phyloP scores from a whole-genome alignment of 495 filamentous ascomycete genomes.

The Cercophora newfieldiana region DNA sequence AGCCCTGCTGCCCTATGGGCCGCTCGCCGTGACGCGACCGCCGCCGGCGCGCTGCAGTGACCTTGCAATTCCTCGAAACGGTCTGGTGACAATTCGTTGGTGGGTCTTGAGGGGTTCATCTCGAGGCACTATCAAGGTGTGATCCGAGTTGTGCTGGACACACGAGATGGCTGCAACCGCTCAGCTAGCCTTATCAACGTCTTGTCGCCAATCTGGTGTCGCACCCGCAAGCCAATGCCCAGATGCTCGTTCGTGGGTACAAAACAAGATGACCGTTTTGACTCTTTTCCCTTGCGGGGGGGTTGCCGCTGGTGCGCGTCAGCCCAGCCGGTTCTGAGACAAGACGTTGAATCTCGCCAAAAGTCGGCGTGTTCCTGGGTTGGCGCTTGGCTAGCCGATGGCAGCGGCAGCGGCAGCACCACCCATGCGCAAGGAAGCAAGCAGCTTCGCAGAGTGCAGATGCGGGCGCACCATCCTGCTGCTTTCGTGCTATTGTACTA shows the following conservation, averaged over 20 bases:
- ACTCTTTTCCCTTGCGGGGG: neutral
- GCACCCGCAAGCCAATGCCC: neutral
- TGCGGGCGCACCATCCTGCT: neutral
- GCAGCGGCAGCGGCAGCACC: neutral
- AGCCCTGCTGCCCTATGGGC: constrained; percentile 12
- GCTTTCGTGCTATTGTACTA: neutral
- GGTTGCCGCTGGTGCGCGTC: constrained; percentile 5
- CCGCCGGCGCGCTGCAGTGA: neutral
- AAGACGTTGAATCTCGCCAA: constrained; percentile 6
- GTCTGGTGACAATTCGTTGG: neutral
- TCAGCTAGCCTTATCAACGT: constrained; percentile 16
- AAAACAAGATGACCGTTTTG: too few relatives aligned
- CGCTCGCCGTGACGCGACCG: neutral
- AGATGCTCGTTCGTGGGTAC: neutral
- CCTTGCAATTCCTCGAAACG: neutral
- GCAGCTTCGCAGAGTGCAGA: constrained; percentile 3
- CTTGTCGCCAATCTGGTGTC: constrained; percentile 1
- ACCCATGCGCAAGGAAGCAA: neutral
- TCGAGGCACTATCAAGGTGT: neutral
- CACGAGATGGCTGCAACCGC: neutral
- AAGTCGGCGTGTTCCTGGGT: constrained; percentile 8
- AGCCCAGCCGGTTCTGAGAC: constrained; percentile 13
- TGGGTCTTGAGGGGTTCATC: neutral
- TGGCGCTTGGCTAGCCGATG: constrained; percentile 8
- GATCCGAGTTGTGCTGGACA: neutral